Conservation (phyloP, 1,139 yeast genomes). For the Dujonia santamariae region DNA sequence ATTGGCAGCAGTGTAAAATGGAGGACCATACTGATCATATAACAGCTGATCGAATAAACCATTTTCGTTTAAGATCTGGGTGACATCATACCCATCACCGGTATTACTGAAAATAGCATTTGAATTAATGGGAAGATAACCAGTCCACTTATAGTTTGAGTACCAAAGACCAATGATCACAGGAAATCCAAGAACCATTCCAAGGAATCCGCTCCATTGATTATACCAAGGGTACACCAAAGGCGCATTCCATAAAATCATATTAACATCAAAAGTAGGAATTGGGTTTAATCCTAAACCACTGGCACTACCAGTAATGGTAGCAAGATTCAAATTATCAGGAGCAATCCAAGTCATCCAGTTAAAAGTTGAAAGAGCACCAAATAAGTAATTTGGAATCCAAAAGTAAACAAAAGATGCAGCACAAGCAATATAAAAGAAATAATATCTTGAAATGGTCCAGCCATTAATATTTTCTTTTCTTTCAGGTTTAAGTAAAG, state of each 20-base stretch:
- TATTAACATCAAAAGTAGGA: constrained; percentile 45
- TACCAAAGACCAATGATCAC: constrained; percentile 40
- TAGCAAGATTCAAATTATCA: constrained; percentile 45
- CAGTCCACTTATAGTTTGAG: constrained; percentile 43
- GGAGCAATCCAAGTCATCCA: constrained; percentile 64
- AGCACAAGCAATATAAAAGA: constrained; percentile 34
- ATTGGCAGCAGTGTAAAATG: constrained; percentile 23
- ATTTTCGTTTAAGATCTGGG: constrained; percentile 28
- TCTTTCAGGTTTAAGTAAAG: constrained; percentile 37
- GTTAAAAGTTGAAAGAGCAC: constrained; percentile 48
- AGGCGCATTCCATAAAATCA: constrained; percentile 12
- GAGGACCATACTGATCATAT: constrained; percentile 35
- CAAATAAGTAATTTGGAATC: constrained; percentile 51
- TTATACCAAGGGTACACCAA: constrained; percentile 43
- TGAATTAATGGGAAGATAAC: constrained; percentile 47
- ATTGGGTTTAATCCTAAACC: constrained; percentile 55
- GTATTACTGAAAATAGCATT: constrained; percentile 41
- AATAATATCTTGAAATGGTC: constrained; percentile 40
- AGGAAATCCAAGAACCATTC: constrained; percentile 35
- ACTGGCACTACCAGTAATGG: constrained; percentile 43
- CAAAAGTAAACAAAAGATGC: constrained; percentile 47
- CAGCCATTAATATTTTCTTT: constrained; percentile 44
- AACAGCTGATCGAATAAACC: constrained; percentile 29
- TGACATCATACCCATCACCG: constrained; percentile 34
- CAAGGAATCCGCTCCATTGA: constrained; percentile 33